These are phyloP conservation scores for Fusarium brachygibbosum DNA, from an alignment of 2,329 filamentous ascomycete genomes.

Conservation along the genomic window DNA sequence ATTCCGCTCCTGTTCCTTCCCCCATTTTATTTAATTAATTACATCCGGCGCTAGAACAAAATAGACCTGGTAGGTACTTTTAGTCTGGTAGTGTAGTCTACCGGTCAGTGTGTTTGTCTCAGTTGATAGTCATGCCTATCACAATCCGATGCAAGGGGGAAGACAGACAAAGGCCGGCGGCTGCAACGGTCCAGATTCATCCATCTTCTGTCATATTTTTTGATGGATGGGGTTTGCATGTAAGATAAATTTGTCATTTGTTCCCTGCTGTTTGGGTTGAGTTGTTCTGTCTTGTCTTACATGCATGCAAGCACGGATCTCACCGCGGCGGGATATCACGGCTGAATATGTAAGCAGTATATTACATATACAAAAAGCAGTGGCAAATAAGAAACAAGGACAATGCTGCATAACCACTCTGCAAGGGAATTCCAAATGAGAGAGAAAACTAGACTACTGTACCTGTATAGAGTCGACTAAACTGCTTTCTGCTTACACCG, in stretches of 20 bases:
- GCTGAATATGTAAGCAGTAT: not conserved
- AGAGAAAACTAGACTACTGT: not conserved
- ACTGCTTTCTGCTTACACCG: not conserved
- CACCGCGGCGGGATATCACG: constrained; percentile 8
- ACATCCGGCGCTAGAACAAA: constrained; percentile 17
- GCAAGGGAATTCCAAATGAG: constrained; percentile 17
- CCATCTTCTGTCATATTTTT: not conserved
- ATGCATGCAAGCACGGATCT: constrained; percentile 1
- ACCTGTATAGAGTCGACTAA: not conserved
- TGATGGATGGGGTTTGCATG: not conserved
- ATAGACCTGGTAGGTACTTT: constrained; percentile 3
- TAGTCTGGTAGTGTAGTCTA: not conserved
- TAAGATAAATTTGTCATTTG: constrained; percentile 4
- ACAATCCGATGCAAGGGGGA: constrained; percentile 32
- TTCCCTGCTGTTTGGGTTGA: not conserved
- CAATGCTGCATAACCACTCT: constrained; percentile 2
- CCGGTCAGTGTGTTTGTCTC: constrained; percentile 32
- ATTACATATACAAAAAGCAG: not conserved
- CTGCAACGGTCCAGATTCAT: not conserved
- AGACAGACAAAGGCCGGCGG: not conserved
- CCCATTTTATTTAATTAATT: constrained; percentile 1
- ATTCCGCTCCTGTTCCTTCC: not conserved
- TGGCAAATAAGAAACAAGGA: not conserved
- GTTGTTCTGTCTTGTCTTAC: not conserved
- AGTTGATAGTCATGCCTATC: constrained; percentile 24